Evolutionary conservation across 345 rosid species (phyloP).

Genomic region (Acer campestre): DNA sequence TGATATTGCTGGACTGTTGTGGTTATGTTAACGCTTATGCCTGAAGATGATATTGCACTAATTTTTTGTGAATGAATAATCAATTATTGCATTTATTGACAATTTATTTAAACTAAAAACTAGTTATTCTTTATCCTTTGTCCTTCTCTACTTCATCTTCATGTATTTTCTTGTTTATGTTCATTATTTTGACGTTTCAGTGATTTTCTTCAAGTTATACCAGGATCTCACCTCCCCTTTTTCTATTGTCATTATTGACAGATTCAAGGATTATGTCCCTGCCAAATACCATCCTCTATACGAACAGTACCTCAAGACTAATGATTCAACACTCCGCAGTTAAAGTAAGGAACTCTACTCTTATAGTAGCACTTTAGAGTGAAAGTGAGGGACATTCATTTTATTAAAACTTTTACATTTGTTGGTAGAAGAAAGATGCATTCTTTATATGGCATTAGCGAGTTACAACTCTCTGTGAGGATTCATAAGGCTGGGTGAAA

Average conservation of each 20-base stretch:
- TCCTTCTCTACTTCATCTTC: not conserved
- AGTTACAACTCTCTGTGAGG: not conserved
- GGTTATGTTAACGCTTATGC: not conserved
- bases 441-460: too few relatives aligned
- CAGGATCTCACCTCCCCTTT: not conserved
- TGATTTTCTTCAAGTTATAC: not conserved
- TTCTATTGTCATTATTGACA: slow-evolving; percentile 28
- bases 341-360: slow-evolving; percentile 27
- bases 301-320: slow-evolving; percentile 62
- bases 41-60: not conserved
- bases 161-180: not conserved
- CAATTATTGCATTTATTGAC: not conserved
- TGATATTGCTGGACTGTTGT: not conserved
- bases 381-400: too few relatives aligned
- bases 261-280: slow-evolving; percentile 89
- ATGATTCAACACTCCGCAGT: slow-evolving; percentile 26
- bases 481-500: too few relatives aligned
- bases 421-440: not conserved
- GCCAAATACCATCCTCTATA: slow-evolving; percentile 60
- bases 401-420: too few relatives aligned
- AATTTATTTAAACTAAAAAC: not conserved
- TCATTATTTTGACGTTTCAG: slow-evolving; percentile 1
- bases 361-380: too few relatives aligned
- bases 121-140: not conserved
- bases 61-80: not conserved